phyloP scores from a whole-genome alignment of 495 filamentous ascomycete species.

The Penicillium salamii region DNA sequence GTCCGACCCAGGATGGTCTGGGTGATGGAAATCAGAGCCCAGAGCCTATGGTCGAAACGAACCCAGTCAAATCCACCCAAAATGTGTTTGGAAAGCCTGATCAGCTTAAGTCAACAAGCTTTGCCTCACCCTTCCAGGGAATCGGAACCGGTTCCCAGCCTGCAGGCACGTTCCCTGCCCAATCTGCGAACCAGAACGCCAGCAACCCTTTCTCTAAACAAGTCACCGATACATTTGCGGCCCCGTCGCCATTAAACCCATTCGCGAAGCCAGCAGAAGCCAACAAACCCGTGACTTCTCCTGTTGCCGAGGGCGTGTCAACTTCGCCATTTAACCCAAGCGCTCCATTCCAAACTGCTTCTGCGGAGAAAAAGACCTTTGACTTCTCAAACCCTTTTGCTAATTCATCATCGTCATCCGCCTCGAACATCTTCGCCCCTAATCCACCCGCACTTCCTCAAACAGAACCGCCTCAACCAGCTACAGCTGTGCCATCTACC shows the following conservation, averaged over 20 bases:
- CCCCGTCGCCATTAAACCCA: background rate
- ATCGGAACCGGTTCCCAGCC: no score
- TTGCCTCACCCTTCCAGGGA: no score
- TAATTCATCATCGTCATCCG: background rate
- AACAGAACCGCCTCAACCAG: background rate
- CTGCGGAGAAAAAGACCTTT: background rate
- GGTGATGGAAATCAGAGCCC: constrained; percentile 34
- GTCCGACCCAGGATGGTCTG: constrained; percentile 3
- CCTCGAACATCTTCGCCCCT: background rate
- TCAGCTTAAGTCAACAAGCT: background rate
- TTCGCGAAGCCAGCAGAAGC: constrained; percentile 1
- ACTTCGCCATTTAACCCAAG: background rate
- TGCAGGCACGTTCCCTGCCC: no score
- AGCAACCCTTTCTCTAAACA: constrained; percentile 10
- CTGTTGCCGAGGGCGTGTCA: background rate
- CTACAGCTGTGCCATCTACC: background rate
- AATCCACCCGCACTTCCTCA: background rate
- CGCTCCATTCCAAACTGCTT: background rate
- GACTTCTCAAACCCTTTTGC: background rate
- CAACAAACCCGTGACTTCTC: background rate
- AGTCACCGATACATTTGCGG: background rate
- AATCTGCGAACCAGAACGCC: no score
- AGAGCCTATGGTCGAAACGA: constrained; percentile 10
- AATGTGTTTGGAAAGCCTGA: background rate
- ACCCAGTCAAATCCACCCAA: background rate